Percentiles rank a stretch among this genome's conserved stretches.
Evolutionary conservation across 2,329 filamentous ascomycete genomes (phyloP).

Genomic region (Penicillium hesseltinei): DNA sequence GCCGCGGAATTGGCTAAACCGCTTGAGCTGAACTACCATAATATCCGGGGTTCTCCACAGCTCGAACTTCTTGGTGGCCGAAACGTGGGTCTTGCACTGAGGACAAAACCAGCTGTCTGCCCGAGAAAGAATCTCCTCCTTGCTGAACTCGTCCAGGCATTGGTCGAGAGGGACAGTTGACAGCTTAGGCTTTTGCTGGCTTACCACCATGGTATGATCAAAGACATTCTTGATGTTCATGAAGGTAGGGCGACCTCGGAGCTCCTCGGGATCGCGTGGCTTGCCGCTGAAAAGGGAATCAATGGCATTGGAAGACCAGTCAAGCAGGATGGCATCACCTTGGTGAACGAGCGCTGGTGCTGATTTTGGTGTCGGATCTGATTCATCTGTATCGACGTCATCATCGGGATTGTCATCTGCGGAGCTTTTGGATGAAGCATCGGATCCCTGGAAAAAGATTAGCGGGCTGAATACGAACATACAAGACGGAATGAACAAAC

Average conservation of each 20-base stretch:
- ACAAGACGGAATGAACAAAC: constrained; percentile 4
- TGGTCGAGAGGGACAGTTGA: constrained; percentile 79
- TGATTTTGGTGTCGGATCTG: constrained; percentile 10
- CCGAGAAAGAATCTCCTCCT: constrained; percentile 88
- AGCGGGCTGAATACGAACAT: not conserved
- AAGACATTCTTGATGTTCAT: constrained; percentile 51
- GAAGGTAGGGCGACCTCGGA: constrained; percentile 62
- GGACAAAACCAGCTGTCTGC: constrained; percentile 98
- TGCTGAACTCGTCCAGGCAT: constrained; percentile 91
- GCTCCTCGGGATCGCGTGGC: constrained; percentile 43
- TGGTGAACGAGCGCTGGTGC: constrained; percentile 64
- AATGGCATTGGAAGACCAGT: constrained; percentile 73
- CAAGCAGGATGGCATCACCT: constrained; percentile 80
- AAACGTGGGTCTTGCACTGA: constrained; percentile 87
- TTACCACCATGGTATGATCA: constrained; percentile 62
- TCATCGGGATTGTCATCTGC: constrained; percentile 27
- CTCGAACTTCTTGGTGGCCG: constrained; percentile 94
- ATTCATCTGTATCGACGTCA: constrained; percentile 33
- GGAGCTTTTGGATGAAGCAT: constrained; percentile 8
- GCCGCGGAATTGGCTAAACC: constrained; percentile 73
- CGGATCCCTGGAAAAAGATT: not conserved
- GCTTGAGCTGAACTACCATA: constrained; percentile 89
- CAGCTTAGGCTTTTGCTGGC: constrained; percentile 62
- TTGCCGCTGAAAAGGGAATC: constrained; percentile 64
- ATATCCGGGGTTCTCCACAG: constrained; percentile 97